Conservation (phyloP, 306 rosid species). For the Inga oerstediana region DNA sequence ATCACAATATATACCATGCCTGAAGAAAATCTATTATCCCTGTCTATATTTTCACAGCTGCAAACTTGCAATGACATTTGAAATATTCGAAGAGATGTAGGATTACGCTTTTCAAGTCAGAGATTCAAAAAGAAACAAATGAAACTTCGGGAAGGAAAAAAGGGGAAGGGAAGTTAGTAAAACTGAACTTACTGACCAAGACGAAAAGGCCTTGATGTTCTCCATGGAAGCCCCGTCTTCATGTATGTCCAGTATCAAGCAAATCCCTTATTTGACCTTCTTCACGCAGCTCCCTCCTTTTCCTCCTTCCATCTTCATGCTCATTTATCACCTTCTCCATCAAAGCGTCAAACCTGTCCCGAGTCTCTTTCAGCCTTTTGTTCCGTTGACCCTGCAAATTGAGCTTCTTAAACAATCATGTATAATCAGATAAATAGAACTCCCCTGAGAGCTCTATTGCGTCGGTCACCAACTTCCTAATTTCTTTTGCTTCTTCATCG, state of each 20-base stretch:
- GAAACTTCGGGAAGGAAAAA: neutral
- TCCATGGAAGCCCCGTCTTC: constrained; percentile 47
- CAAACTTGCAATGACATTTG: neutral
- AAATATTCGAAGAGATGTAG: neutral
- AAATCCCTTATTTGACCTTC: constrained; percentile 35
- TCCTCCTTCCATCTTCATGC: constrained; percentile 42
- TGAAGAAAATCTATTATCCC: neutral
- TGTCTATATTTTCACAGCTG: neutral
- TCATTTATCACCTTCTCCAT: constrained; percentile 51
- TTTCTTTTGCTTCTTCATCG: constrained; percentile 41
- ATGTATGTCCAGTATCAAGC: constrained; percentile 50
- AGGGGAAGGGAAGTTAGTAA: neutral
- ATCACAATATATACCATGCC: neutral
- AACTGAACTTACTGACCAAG: constrained; percentile 20
- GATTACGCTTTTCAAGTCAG: neutral
- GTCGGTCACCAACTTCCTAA: constrained; percentile 43
- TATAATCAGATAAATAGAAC: constrained; percentile 46
- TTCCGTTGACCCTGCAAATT: constrained; percentile 43
- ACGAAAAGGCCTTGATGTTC: constrained; percentile 65
- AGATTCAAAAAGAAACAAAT: neutral
- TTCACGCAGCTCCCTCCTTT: constrained; percentile 11
- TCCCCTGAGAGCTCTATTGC: constrained; percentile 29
- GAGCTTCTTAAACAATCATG: constrained; percentile 49
- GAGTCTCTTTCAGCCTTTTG: constrained; percentile 36
- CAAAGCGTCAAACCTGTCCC: constrained; percentile 44